Evolutionary conservation across 2,329 filamentous ascomycete species (phyloP), one percentile per base, ranked within the genome.

Genomic region (Trichoderma sp.): DNA sequence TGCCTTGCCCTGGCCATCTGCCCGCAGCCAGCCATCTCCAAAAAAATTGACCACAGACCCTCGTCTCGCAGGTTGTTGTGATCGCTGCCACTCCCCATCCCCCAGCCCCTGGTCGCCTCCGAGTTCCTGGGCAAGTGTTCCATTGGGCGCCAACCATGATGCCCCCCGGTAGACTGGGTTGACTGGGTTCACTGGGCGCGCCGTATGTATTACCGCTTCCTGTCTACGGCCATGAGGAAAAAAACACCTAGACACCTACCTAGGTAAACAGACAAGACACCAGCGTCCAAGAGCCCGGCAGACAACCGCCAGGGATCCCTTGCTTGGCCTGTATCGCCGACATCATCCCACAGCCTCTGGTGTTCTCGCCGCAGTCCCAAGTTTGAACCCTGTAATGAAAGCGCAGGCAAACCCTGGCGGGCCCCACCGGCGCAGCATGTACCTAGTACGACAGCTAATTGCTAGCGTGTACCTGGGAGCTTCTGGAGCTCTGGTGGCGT

Each of bases 341-440:
- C 61, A 70, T 70, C 68, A 70, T 70, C 61, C 59, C 68, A 70
- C 68, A 70, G 68, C 55, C 36, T 50, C 57, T 61, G 20, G 39
- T 59, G 34, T 20, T 36, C 32, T 65, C 62, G 62, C 62, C 62
- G 43, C 43, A 50, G 55, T 69, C 67, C 67, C 67, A 69, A 68
- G 65, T 30, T 20, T n/a, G 67, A 69, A 53, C 67, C 68, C 61
- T 65, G 68, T 12, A 65, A 30, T 32, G 32, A 34, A 26, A n/a
- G 57, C 36, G 32, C 57, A 50, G 64, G 58, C 61, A 70, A 63
- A 70, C 50, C 68, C 58, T 61, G 66, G 66, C 55, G 28, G 17
- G 63, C 28, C 65, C 53, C 65, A 58, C 65, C 15, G 30, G 11
- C n/a, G 43, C 43, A 58, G 26, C 58, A 62, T 28, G 63, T 65